Percentiles rank a stretch among this genome's conserved stretches.
Conservation (phyloP, 768 basidiomycete genomes). For the Boletus insuetus region DNA sequence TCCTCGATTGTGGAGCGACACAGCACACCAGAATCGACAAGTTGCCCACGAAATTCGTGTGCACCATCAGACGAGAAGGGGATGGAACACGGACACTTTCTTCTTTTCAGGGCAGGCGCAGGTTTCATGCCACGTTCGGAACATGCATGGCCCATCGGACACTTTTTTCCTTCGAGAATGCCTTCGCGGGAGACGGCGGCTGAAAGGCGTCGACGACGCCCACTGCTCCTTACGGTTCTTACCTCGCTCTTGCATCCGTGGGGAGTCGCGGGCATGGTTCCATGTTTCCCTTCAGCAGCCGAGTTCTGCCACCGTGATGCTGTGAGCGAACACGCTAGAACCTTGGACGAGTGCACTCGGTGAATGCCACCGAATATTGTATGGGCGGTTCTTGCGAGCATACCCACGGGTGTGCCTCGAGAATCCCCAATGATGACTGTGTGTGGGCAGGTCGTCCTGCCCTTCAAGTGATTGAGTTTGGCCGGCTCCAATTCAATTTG, state of each 20-base stretch:
- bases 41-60: conserved; percentile 8
- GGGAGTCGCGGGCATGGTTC: background rate
- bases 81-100: background rate
- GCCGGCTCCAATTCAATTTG: conserved; percentile 17
- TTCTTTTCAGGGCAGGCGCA: background rate
- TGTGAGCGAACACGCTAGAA: background rate
- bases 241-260: background rate
- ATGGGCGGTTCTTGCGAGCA: background rate
- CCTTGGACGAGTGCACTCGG: background rate
- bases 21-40: background rate
- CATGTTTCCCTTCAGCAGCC: background rate
- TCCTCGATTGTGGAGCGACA: background rate
- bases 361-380: too few relatives aligned
- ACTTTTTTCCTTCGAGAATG: background rate
- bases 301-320: too few relatives aligned
- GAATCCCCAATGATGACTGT: background rate
- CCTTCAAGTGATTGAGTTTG: conserved; percentile 18
- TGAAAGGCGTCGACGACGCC: background rate
- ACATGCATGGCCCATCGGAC: background rate
- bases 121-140: background rate
- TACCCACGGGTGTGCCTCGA: conserved; percentile 3
- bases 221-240: background rate
- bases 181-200: conserved; percentile 18
- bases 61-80: conserved; percentile 9
- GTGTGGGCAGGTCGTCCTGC: conserved; percentile 6